Conservation (phyloP, 1,284 basidiomycete species). For the Rhodotorula sp. region DNA sequence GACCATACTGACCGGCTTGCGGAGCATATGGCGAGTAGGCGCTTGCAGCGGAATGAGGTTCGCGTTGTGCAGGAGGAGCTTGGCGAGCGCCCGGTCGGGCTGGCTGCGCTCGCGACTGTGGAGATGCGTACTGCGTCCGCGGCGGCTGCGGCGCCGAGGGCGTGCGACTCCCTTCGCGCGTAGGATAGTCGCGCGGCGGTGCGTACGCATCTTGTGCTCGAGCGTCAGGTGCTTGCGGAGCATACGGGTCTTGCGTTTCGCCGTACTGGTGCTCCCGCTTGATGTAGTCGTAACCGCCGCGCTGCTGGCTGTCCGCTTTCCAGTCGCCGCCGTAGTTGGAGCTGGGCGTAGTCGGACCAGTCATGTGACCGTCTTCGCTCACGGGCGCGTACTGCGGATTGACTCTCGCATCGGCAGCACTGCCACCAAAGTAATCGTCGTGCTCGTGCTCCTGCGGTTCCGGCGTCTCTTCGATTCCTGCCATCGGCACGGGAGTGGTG, state of each 20-base stretch:
- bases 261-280: constrained; percentile 1
- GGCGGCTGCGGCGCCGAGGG: constrained; percentile 9
- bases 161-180: constrained; percentile 14
- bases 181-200: constrained; percentile 7
- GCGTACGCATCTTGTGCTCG: background rate
- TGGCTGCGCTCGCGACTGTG: background rate
- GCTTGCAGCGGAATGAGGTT: background rate
- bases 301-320: constrained; percentile 26
- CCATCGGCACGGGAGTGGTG: constrained; percentile 13
- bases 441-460: constrained; percentile 18
- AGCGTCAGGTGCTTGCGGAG: constrained; percentile 13
- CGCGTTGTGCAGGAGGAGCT: constrained; percentile 6
- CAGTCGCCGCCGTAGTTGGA: constrained; percentile 40
- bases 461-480: constrained; percentile 21
- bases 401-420: background rate
- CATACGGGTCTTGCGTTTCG: constrained; percentile 5
- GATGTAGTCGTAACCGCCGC: constrained; percentile 37
- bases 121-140: background rate
- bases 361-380: constrained; percentile 9
- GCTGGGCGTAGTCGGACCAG: constrained; percentile 26
- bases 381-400: constrained; percentile 22
- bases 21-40: constrained; percentile 9
- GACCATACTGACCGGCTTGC: background rate
- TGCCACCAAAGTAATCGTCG: constrained; percentile 1
- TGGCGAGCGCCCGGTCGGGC: background rate